phyloP scores from a whole-genome alignment of 2,329 filamentous ascomycete genomes.

The Sporothrix brunneoviolacea region DNA sequence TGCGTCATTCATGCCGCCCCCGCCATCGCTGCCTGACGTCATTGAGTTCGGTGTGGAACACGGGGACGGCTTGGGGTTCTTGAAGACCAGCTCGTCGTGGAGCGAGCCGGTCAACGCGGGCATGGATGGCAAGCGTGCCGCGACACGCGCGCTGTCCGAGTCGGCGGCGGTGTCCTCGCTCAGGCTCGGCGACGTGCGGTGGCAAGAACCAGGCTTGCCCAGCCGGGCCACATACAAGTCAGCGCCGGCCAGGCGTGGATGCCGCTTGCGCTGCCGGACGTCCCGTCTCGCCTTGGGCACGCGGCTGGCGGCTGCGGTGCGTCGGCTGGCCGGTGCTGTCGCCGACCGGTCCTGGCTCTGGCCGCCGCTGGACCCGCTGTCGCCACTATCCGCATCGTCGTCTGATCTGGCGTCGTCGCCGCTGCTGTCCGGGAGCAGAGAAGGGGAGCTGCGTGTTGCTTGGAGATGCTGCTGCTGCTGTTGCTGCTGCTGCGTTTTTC shows the following conservation, averaged over 20 bases:
- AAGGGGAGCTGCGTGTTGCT: background rate
- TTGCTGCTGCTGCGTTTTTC: background rate
- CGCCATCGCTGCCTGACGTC: background rate
- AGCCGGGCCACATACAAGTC: conserved; percentile 45
- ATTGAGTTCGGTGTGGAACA: conserved; percentile 7
- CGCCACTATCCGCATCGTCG: background rate
- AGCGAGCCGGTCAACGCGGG: conserved; percentile 30
- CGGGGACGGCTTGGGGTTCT: conserved; percentile 5
- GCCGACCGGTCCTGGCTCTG: too few species aligned
- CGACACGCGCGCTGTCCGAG: background rate
- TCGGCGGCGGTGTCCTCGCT: background rate
- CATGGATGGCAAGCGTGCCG: background rate
- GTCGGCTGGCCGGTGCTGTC: too few species aligned
- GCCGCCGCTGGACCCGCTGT: background rate
- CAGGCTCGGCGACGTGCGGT: background rate
- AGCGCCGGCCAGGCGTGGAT: conserved; percentile 39
- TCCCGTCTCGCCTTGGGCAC: background rate
- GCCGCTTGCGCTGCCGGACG: conserved; percentile 10
- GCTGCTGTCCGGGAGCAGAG: background rate
- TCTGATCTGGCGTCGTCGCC: background rate
- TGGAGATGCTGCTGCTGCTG: background rate
- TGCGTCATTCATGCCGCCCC: too few species aligned
- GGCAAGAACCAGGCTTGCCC: conserved; percentile 19
- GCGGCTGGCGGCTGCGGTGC: background rate
- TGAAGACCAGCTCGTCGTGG: conserved; percentile 38